Conservation (phyloP, 2,329 filamentous ascomycete genomes). For the Ceratocystis ficicola region DNA sequence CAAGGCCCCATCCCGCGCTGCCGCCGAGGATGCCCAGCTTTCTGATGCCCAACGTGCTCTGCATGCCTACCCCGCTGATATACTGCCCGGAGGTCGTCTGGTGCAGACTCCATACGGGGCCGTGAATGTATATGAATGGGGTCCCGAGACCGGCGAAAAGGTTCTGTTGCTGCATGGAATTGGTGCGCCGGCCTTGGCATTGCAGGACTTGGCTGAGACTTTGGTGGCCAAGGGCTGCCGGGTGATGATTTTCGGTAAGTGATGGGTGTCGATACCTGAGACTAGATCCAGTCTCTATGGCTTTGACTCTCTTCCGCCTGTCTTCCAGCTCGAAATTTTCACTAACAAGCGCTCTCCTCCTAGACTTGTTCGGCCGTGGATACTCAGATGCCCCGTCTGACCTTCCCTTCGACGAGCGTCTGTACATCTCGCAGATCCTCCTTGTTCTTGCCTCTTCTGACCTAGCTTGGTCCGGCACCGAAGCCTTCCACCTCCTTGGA, state of each 20-base stretch:
- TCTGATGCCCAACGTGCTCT: constrained; percentile 28
- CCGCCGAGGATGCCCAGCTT: constrained; percentile 8
- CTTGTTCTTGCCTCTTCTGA: constrained; percentile 52
- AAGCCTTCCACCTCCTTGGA: constrained; percentile 58
- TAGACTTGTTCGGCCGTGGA: constrained; percentile 64
- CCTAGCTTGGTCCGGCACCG: constrained; percentile 42
- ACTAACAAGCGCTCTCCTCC: neutral
- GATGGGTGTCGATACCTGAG: neutral
- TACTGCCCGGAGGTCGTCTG: constrained; percentile 56
- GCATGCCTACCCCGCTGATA: constrained; percentile 55
- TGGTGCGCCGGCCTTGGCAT: constrained; percentile 60
- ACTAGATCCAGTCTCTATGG: neutral
- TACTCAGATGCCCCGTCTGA: constrained; percentile 57
- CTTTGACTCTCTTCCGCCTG: too few relatives aligned
- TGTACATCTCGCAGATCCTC: constrained; percentile 55
- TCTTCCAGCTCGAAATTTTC: neutral
- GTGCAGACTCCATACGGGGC: constrained; percentile 58
- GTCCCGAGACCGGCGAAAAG: constrained; percentile 56
- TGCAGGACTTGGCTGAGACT: constrained; percentile 53
- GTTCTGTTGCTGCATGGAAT: constrained; percentile 72
- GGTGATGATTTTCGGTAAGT: constrained; percentile 64
- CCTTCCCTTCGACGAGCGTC: constrained; percentile 47
- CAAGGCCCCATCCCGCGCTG: constrained; percentile 15
- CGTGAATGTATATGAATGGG: constrained; percentile 69
- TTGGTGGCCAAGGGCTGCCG: constrained; percentile 56